Evolutionary conservation across 2,329 filamentous ascomycete genomes (phyloP).

Genomic region (Fusarium austroafricanum): DNA sequence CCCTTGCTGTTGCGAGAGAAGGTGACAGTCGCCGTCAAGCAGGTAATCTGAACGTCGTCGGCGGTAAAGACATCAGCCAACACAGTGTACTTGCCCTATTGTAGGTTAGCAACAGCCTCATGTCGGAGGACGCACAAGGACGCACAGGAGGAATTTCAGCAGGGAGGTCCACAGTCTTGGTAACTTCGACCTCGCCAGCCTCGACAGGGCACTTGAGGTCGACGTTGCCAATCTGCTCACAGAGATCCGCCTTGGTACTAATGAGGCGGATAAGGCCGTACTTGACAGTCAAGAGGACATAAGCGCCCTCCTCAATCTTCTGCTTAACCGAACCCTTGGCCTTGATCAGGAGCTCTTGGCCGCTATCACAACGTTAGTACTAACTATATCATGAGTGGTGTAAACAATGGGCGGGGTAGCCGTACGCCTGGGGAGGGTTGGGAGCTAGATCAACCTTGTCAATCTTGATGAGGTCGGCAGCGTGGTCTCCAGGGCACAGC

Average conservation of each 20-base stretch:
- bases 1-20: constrained; percentile 61
- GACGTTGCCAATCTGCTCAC: constrained; percentile 88
- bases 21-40: constrained; percentile 78
- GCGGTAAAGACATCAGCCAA: constrained; percentile 84
- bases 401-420: constrained; percentile 43
- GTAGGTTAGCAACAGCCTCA: constrained; percentile 38
- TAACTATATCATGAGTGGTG: neutral
- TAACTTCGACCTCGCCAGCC: constrained; percentile 77
- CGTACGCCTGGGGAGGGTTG: constrained; percentile 89
- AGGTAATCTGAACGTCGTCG: constrained; percentile 82
- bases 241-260: constrained; percentile 83
- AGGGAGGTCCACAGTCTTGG: constrained; percentile 87
- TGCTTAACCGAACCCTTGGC: constrained; percentile 81
- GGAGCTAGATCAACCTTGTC: constrained; percentile 82
- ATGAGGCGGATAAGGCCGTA: constrained; percentile 93
- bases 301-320: constrained; percentile 80
- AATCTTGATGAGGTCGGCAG: constrained; percentile 78
- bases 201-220: constrained; percentile 90
- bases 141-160: constrained; percentile 88
- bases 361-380: constrained; percentile 65
- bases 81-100: constrained; percentile 88
- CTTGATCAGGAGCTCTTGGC: constrained; percentile 79
- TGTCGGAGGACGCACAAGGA: constrained; percentile 37
- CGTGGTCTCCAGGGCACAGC: constrained; percentile 77
- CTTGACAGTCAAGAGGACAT: constrained; percentile 87